phyloP scores from a whole-genome alignment of 2,329 filamentous ascomycete species.

The Aspergillus sp. region DNA sequence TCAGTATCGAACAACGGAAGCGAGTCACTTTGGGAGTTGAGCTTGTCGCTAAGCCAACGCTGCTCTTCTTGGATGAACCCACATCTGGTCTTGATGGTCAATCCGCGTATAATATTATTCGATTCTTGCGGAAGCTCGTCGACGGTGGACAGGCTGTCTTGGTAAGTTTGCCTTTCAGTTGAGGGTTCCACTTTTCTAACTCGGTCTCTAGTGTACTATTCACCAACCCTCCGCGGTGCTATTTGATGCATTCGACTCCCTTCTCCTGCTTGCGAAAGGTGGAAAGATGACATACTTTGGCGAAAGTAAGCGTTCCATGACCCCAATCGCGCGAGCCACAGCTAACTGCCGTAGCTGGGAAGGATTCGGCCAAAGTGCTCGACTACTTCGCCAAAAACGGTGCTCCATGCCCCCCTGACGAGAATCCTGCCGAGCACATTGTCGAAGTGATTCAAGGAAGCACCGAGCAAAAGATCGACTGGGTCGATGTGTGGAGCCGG shows the following conservation, averaged over 20 bases:
- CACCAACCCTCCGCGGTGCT: constrained; percentile 67
- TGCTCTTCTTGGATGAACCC: constrained; percentile 61
- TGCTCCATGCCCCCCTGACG: constrained; percentile 50
- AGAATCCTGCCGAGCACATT: constrained; percentile 53
- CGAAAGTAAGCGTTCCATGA: constrained; percentile 36
- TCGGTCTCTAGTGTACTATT: constrained; percentile 50
- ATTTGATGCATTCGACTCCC: constrained; percentile 64
- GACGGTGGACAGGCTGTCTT: constrained; percentile 65
- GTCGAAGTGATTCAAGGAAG: constrained; percentile 37
- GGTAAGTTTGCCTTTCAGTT: constrained; percentile 30
- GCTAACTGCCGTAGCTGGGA: constrained; percentile 20
- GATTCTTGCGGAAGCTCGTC: constrained; percentile 65
- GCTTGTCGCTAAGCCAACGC: constrained; percentile 58
- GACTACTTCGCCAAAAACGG: constrained; percentile 54
- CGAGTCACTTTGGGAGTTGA: constrained; percentile 61
- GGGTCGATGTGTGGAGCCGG: constrained; percentile 32
- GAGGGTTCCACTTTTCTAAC: constrained; percentile 1
- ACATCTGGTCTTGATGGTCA: constrained; percentile 65
- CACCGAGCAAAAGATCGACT: constrained; percentile 22
- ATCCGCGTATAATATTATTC: constrained; percentile 55
- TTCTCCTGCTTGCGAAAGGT: constrained; percentile 63
- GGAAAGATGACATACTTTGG: constrained; percentile 68
- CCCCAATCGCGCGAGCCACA: background rate
- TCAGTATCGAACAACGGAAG: constrained; percentile 65
- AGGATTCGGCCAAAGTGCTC: constrained; percentile 40